Conservation (phyloP, 139 green algal genomes). For the Tetradesmus lagerheimii region DNA sequence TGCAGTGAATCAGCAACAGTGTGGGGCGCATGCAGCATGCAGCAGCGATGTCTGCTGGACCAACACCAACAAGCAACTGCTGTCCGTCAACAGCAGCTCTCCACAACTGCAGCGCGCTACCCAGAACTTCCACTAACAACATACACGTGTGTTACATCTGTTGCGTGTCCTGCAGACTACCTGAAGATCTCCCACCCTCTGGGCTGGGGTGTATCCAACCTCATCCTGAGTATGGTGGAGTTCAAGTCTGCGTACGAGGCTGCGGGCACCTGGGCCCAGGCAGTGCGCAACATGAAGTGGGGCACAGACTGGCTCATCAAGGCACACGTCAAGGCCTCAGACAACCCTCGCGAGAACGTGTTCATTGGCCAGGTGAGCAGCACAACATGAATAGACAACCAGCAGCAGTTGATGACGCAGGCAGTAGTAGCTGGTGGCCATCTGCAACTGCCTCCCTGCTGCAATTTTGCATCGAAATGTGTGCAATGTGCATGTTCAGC, state of each 20-base stretch:
- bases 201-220: slow-evolving; percentile 41
- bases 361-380: slow-evolving; percentile 66
- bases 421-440: no score
- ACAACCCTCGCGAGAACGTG: slow-evolving; percentile 40
- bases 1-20: background rate
- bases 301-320: slow-evolving; percentile 70
- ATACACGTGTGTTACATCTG: background rate
- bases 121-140: background rate
- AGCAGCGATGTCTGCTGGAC: background rate
- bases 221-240: slow-evolving; percentile 42
- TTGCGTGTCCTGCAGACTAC: slow-evolving; percentile 43
- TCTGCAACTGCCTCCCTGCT: no score
- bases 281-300: slow-evolving; percentile 57
- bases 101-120: no score
- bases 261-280: background rate
- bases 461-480: no score
- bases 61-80: background rate
- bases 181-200: slow-evolving; percentile 48
- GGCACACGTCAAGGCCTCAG: slow-evolving; percentile 54
- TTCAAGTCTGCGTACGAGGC: slow-evolving; percentile 37
- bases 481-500: no score
- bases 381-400: background rate
- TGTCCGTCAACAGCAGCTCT: background rate
- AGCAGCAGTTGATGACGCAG: no score
- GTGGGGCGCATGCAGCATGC: background rate